phyloP scores from a whole-genome alignment of 345 rosid genomes.

The Populus nigra region DNA sequence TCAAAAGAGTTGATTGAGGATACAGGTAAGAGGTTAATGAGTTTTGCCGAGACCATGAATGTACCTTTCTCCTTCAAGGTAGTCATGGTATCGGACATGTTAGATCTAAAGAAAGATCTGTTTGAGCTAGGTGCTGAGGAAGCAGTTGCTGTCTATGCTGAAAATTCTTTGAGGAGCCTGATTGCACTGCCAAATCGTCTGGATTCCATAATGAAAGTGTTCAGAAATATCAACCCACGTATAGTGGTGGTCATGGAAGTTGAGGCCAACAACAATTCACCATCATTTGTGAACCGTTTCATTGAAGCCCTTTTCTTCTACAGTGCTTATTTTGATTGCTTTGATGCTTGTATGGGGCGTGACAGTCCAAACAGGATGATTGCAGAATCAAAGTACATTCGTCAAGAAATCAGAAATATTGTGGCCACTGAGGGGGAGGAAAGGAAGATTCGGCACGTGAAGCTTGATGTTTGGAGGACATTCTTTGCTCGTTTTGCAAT shows the following conservation, averaged over 20 bases:
- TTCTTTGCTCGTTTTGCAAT: constrained; percentile 31
- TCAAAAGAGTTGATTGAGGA: constrained; percentile 30
- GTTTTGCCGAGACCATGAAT: constrained; percentile 39
- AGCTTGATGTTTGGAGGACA: constrained; percentile 30
- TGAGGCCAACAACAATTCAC: constrained; percentile 52
- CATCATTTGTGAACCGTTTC: constrained; percentile 44
- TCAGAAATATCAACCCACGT: constrained; percentile 33
- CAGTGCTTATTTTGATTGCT: constrained; percentile 34
- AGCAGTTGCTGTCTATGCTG: constrained; percentile 35
- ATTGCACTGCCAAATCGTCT: constrained; percentile 31
- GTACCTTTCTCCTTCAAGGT: constrained; percentile 42
- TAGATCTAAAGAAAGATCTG: constrained; percentile 44
- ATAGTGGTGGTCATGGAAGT: constrained; percentile 49
- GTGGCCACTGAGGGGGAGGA: constrained; percentile 35
- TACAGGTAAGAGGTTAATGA: constrained; percentile 39
- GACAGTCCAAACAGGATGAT: constrained; percentile 18
- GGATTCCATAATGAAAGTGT: constrained; percentile 39
- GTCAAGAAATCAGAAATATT: constrained; percentile 21
- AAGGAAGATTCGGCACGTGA: constrained; percentile 23
- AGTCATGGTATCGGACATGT: constrained; percentile 43
- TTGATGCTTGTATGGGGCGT: constrained; percentile 23
- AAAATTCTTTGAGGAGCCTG: constrained; percentile 18
- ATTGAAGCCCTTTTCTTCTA: constrained; percentile 45
- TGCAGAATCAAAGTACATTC: constrained; percentile 3
- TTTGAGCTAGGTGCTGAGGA: constrained; percentile 42